Evolutionary conservation across 2,329 filamentous ascomycete genomes (phyloP), one percentile per base, ranked within the genome.

Genomic region (Sporothrix mexicana): DNA sequence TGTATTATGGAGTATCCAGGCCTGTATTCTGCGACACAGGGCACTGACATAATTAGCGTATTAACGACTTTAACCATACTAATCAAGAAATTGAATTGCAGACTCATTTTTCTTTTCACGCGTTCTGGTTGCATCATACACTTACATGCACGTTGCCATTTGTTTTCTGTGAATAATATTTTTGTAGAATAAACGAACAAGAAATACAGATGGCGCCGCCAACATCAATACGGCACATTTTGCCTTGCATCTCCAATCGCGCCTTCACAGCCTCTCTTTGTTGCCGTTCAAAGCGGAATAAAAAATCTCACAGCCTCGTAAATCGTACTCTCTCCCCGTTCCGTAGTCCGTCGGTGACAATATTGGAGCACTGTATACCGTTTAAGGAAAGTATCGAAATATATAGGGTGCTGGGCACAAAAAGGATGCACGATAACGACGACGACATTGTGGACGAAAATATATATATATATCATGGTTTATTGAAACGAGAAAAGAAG

Each of bases 301-400:
- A 13, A 36, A 23, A 25, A 23, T 55, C 30, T 36, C 47, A 49
- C 47, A 17, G 47, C 47, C 13, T 59, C 25, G 25, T 15, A 59
- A n/a, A n/a, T n/a, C n/a, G 12, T 59, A 6, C 13, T 17, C 30
- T 36, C 30, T 36, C 25, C 25, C 25, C 36, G 55, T 15, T 17
- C 55, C 55, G 55, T 59, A 59, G 55, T 59, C 55, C 55, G 23
- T 59, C 13, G 55, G 55, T 13, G 23, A n/a, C n/a, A n/a, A n/a
- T n/a, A n/a, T n/a, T n/a, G n/a, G n/a, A n/a, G n/a, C n/a, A n/a
- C n/a, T n/a, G n/a, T n/a, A n/a, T n/a, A n/a, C n/a, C n/a, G n/a
- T n/a, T n/a, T n/a, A n/a, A n/a, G n/a, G n/a, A n/a, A n/a, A n/a
- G 30, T 36, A 59, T 36, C 5, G 36, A 59, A 59, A 62, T 20